Base-by-base conservation (phyloP, 148 eudicot genomes). In the Simmondsia chinensis region DNA sequence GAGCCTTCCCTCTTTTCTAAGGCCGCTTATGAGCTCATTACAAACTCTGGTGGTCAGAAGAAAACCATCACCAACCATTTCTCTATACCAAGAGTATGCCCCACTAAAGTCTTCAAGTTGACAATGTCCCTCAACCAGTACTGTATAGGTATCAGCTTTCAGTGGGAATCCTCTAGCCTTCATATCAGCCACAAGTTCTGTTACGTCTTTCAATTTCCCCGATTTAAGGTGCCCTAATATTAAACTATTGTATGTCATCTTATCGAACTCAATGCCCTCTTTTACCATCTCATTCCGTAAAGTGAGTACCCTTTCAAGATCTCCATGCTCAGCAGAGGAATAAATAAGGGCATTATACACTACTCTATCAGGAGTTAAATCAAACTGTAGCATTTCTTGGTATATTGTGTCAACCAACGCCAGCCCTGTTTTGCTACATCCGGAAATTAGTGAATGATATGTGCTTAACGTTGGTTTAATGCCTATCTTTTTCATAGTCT, bases 211-310 rank as follows among this genome's bases (percentile, higher is more conserved):
- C 33, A 57, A 19, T 26, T 77, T 71, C 48, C 69, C 76, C 15
- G 61, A 64, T 54, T 68, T 74, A 19, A 83, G 59, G 11, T 60
- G 57, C 9, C 73, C 89, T 30, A 35, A 49, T 39, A 80, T 83
- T 59, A 87, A 65, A 58, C 76, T 70, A 61, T 83, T 74, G 52
- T 72, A 87, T 29, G 94, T 80, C 83, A 74, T 72, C 61, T 48
- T 76, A 62, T 87, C 86, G 33, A 57, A 67, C n/a, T 37, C 57
- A 33, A 77, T 51, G 16, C 83, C 69, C 43, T 28, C 53, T 49
- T 66, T 52, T 15, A 42, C 30, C 96, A 87, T 87, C 65, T 80
- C 82, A 48, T 33, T 16, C 20, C 39, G 52, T 47, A 83, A 61
- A 21, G 58, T 32, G 27, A 52, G 56, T 15, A 76, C 76, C 63